Base-by-base conservation (phyloP, 1,284 basidiomycete species). In the Cryptococcus amylolentus region DNA sequence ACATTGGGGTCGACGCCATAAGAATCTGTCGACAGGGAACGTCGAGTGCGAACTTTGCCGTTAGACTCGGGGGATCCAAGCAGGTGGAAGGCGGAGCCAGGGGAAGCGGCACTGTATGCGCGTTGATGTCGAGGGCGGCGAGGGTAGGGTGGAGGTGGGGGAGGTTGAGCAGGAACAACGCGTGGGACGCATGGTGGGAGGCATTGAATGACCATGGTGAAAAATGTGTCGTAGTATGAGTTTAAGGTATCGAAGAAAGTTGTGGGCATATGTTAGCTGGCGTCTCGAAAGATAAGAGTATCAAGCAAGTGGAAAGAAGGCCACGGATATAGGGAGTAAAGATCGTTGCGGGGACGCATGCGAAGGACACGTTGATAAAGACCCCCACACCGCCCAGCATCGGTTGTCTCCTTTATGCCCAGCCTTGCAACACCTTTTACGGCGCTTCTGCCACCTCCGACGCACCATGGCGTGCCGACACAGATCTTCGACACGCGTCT, bases 11-110 rank as follows among this genome's bases (percentile, higher is more conserved):
- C 56, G 44, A 68, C 51, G n/a, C 63, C 66, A 41, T 70, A 69
- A 16, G 67, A 68, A 44, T 72, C 70, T 4, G 66, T 63, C 4
- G 70, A 72, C 54, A 72, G 55, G 10, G 70, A 72, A 44, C 71
- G 57, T n/a, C 68, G 53, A 7, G 64, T 42, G 5, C 66, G 59
- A 1, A 55, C 57, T 38, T 60, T 28, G 26, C 49, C 26, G 51
- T 45, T 51, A 28, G 46, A 40, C 26, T 65, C 62, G 27, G 64
- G 58, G 20, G 58, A 51, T 10, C 62, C 56, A 18, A 42, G 57
- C 38, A 68, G 61, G 18, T 67, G 54, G 44, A 60, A 52, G 26
- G 66, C 56, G 12, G 65, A 66, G 39, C 63, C 65, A 46, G 57
- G 63, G 2, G 65, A 56, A 26, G 61, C 56, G 35, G 58, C 61